Percentiles rank a stretch among this genome's conserved stretches.
These are phyloP conservation scores for Cladorrhinum sp. DNA, from an alignment of 2,329 filamentous ascomycete species.

Conservation along the genomic window DNA sequence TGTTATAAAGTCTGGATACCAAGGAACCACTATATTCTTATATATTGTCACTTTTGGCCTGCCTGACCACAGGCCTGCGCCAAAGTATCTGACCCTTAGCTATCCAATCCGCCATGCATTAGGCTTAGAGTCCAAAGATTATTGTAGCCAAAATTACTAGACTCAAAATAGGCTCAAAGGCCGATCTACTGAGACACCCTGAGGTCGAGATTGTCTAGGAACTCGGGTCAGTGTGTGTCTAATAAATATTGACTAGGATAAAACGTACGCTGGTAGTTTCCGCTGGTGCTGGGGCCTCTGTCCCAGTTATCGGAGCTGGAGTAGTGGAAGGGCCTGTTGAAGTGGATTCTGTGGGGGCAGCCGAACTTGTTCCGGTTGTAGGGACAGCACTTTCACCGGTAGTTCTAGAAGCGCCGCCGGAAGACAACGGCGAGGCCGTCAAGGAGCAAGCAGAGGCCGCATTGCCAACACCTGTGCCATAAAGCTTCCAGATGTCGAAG, in stretches of 20 bases:
- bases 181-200: background rate
- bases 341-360: background rate
- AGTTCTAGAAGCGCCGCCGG: background rate
- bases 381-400: background rate
- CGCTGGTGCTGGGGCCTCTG: background rate
- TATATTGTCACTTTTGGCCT: too few species aligned
- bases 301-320: background rate
- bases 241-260: background rate
- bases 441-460: constrained; percentile 34
- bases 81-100: too few species aligned
- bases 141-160: background rate
- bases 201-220: background rate
- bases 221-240: background rate
- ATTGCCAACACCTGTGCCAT: constrained; percentile 36
- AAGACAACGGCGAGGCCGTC: constrained; percentile 16
- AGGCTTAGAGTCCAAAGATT: background rate
- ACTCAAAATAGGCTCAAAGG: background rate
- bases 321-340: background rate
- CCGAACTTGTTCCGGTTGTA: background rate
- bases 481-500: constrained; percentile 44
- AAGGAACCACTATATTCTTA: too few species aligned
- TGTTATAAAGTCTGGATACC: too few species aligned
- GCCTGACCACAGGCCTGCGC: too few species aligned
- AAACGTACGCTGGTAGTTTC: background rate
- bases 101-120: too few species aligned